Evolutionary conservation across 2,329 filamentous ascomycete genomes (phyloP).

Genomic region (Beauveria rudraprayagi): DNA sequence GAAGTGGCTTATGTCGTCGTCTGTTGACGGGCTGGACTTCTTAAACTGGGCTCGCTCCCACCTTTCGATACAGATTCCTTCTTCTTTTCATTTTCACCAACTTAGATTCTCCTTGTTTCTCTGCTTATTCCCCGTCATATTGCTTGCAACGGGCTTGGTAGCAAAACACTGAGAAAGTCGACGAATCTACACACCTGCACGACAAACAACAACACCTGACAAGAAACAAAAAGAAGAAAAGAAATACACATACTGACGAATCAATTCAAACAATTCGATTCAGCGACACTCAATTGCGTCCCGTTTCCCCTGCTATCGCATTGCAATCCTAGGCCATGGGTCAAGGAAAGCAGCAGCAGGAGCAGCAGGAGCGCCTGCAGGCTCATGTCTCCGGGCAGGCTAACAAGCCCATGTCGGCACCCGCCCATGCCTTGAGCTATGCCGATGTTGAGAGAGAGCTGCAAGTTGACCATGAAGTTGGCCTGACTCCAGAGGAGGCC

Average conservation of each 20-base stretch:
- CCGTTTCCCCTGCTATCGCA: background rate
- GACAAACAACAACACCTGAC: background rate
- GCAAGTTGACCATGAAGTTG: slow-evolving; percentile 46
- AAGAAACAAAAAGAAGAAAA: background rate
- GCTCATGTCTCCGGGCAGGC: slow-evolving; percentile 27
- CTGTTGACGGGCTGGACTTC: background rate
- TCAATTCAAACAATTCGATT: background rate
- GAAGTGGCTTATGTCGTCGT: background rate
- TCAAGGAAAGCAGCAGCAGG: slow-evolving; percentile 15
- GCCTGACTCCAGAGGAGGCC: slow-evolving; percentile 47
- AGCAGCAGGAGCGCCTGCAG: slow-evolving; percentile 7
- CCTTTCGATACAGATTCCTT: background rate
- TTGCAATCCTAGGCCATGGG: slow-evolving; percentile 18
- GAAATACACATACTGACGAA: background rate
- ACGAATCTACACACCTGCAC: background rate
- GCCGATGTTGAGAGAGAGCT: slow-evolving; percentile 47
- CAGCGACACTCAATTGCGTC: background rate
- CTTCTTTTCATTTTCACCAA: background rate
- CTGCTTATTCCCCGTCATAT: background rate
- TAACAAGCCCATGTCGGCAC: slow-evolving; percentile 46
- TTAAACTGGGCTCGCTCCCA: slow-evolving; percentile 1
- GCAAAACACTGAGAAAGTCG: background rate
- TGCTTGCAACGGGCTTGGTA: background rate
- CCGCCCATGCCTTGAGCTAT: slow-evolving; percentile 54
- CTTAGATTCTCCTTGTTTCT: background rate